These are phyloP conservation scores for Sporobolomyces roseus DNA, from an alignment of 768 basidiomycete species.

Conservation along the genomic window DNA sequence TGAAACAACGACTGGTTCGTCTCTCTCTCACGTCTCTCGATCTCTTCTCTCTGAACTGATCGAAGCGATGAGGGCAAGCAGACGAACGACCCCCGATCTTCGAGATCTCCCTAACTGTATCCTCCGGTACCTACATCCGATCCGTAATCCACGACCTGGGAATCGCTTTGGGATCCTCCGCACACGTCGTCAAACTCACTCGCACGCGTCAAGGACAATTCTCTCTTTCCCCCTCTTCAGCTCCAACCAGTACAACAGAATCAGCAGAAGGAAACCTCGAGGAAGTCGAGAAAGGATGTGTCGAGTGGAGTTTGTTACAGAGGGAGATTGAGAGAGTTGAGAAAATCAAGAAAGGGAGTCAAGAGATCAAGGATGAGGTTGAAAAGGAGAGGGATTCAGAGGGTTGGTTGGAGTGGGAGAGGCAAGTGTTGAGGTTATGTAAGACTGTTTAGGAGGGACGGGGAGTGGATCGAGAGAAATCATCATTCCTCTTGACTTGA, in stretches of 20 bases:
- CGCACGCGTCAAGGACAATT: slow-evolving; percentile 87
- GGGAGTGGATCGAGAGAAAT: too few relatives aligned
- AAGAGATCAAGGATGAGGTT: slow-evolving; percentile 6
- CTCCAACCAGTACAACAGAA: background rate
- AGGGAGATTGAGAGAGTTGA: slow-evolving; percentile 58
- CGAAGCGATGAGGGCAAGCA: background rate
- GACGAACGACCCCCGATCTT: slow-evolving; percentile 81
- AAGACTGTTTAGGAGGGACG: too few relatives aligned
- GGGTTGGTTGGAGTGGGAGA: slow-evolving; percentile 64
- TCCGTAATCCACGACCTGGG: slow-evolving; percentile 92
- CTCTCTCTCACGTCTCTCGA: too few relatives aligned
- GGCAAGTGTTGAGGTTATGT: slow-evolving; percentile 57
- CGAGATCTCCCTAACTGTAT: slow-evolving; percentile 84
- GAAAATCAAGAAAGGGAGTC: slow-evolving; percentile 47
- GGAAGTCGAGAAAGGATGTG: slow-evolving; percentile 56
- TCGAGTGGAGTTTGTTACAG: slow-evolving; percentile 71
- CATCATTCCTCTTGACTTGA: too few relatives aligned
- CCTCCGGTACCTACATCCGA: slow-evolving; percentile 93
- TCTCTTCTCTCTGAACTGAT: too few relatives aligned
- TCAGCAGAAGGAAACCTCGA: background rate
- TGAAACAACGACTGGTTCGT: too few relatives aligned
- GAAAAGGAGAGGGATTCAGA: slow-evolving; percentile 10
- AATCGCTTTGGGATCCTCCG: slow-evolving; percentile 74
- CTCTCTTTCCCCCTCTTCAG: slow-evolving; percentile 48
- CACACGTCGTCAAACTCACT: slow-evolving; percentile 85